Conservation (phyloP, 306 rosid species). For the Calophaca sinica region DNA sequence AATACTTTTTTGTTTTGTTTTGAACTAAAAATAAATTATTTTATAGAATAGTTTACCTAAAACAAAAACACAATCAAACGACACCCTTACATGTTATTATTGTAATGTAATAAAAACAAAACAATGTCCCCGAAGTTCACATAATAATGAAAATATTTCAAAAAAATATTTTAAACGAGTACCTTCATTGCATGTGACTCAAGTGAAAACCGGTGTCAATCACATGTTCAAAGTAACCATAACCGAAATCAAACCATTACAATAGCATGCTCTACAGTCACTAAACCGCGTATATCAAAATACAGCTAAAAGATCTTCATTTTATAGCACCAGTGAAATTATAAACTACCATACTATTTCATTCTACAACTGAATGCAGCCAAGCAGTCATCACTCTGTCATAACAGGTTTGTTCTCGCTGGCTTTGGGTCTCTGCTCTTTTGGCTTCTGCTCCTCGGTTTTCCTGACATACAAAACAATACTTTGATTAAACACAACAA, state of each 20-base stretch:
- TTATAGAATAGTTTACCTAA: too few species aligned
- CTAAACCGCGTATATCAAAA: background rate
- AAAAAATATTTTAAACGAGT: background rate
- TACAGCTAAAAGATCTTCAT: background rate
- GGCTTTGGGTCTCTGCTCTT: slow-evolving; percentile 84
- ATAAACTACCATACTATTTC: slow-evolving; percentile 33
- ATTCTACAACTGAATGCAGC: slow-evolving; percentile 25
- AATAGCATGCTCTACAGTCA: background rate
- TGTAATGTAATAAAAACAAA: background rate
- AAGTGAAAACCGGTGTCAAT: slow-evolving; percentile 15
- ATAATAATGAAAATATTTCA: background rate
- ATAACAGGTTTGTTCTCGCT: slow-evolving; percentile 94
- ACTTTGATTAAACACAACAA: slow-evolving; percentile 22
- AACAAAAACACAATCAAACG: too few species aligned
- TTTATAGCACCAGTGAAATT: slow-evolving; percentile 8
- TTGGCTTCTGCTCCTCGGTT: slow-evolving; percentile 93
- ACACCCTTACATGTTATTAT: too few species aligned
- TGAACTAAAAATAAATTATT: too few species aligned
- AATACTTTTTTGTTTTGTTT: too few species aligned
- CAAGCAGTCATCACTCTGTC: slow-evolving; percentile 71
- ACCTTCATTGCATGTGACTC: background rate
- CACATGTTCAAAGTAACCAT: slow-evolving; percentile 27
- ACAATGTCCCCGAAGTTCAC: background rate
- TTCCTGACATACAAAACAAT: slow-evolving; percentile 61
- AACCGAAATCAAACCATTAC: slow-evolving; percentile 32